These are phyloP conservation scores for Teratosphaeria pseudoeucalypti DNA, from an alignment of 2,329 filamentous ascomycete genomes.

Conservation along the genomic window DNA sequence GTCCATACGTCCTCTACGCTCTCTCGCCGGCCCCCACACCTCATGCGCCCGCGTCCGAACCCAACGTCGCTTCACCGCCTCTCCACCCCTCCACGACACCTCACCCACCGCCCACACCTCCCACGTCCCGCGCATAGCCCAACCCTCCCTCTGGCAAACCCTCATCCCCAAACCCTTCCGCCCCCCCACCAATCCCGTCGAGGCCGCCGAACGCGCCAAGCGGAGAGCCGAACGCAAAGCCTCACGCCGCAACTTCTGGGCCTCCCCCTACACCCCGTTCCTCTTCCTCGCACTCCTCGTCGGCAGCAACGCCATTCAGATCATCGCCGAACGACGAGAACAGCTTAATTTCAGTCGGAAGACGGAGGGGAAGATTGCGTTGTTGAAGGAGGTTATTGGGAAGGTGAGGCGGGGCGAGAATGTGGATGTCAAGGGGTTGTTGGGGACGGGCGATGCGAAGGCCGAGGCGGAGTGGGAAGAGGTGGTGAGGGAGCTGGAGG, in stretches of 20 bases:
- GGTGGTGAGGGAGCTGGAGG: slow-evolving; percentile 42
- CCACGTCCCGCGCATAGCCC: slow-evolving; percentile 24
- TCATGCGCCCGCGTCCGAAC: neutral
- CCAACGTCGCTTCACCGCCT: slow-evolving; percentile 1
- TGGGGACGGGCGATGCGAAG: slow-evolving; percentile 67
- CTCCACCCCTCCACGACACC: slow-evolving; percentile 2
- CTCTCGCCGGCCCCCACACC: slow-evolving; percentile 4
- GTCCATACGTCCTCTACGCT: slow-evolving; percentile 4
- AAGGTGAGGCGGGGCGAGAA: slow-evolving; percentile 60
- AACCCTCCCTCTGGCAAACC: slow-evolving; percentile 26
- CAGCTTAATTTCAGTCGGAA: slow-evolving; percentile 61
- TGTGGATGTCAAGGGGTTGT: slow-evolving; percentile 71
- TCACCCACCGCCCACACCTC: slow-evolving; percentile 7
- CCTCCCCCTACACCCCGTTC: slow-evolving; percentile 51
- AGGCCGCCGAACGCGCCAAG: slow-evolving; percentile 7
- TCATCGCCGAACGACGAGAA: slow-evolving; percentile 70
- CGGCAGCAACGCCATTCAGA: slow-evolving; percentile 90
- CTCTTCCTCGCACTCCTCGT: slow-evolving; percentile 64
- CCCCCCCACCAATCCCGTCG: slow-evolving; percentile 9
- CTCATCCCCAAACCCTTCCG: slow-evolving; percentile 25
- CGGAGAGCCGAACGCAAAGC: slow-evolving; percentile 1
- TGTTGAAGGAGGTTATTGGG: slow-evolving; percentile 66
- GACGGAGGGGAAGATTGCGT: slow-evolving; percentile 66
- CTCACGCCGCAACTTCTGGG: slow-evolving; percentile 5
- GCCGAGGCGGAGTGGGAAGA: slow-evolving; percentile 84